phyloP scores from a whole-genome alignment of 345 rosid species.

The Camelina sativa region DNA sequence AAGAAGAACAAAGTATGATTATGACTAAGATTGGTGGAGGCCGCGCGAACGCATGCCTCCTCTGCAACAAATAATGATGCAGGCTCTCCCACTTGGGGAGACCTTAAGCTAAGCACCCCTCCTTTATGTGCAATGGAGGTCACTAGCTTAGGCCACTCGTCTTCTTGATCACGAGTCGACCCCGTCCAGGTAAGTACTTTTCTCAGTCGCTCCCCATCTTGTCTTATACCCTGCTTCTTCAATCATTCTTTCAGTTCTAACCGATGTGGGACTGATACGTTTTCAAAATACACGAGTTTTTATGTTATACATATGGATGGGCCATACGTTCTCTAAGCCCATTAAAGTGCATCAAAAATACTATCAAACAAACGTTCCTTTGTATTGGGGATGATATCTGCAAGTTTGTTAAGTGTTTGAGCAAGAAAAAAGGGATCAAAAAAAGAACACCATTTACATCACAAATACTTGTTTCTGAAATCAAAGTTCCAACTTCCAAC shows the following conservation, averaged over 20 bases:
- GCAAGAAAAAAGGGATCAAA: too few relatives aligned
- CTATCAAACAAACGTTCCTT: too few relatives aligned
- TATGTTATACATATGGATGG: neutral
- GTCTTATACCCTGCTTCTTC: neutral
- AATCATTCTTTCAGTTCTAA: neutral
- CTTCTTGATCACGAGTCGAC: neutral
- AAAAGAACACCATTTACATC: slow-evolving; percentile 20
- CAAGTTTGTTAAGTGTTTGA: too few relatives aligned
- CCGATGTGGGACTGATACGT: neutral
- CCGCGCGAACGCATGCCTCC: neutral
- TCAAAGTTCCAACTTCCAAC: neutral
- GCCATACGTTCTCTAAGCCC: neutral
- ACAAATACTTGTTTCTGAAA: neutral
- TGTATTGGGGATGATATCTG: too few relatives aligned
- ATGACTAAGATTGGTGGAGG: neutral
- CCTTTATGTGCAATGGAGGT: neutral
- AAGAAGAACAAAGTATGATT: too few relatives aligned
- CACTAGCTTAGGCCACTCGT: neutral
- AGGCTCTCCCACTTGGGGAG: neutral
- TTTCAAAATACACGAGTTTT: too few relatives aligned
- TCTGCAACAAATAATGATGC: neutral
- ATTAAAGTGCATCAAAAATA: too few relatives aligned
- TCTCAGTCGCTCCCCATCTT: neutral
- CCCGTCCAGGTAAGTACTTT: neutral
- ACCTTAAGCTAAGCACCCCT: neutral